Evolutionary conservation across 1,139 yeast genomes (phyloP), one percentile per base, ranked within the genome.

Genomic region (Taphrina sp.): DNA sequence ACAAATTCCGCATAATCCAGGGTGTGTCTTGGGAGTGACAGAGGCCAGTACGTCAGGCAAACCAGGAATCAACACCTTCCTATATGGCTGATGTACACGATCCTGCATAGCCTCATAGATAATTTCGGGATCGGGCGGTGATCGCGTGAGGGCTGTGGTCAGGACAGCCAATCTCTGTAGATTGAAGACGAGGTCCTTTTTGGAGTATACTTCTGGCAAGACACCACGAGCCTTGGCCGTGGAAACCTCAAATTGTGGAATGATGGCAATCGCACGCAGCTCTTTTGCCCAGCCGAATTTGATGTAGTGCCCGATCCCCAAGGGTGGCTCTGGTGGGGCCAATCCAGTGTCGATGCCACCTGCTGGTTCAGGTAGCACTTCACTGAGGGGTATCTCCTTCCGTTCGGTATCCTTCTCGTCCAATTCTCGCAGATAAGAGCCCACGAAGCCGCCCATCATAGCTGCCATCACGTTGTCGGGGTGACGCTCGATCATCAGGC

Each of bases 401-500:
- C 85, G 78, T 57, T 76, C 82, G 60, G 79, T 76, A 61, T 90
- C 96, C 45, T 79, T 77, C 3, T 82, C 81, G 31, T 81, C 74
- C 61, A 92, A 74, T 62, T 87, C 95, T 65, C 95, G 80, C 67
- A 92, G 77, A 70, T 86, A 92, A 1, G 96, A 87, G 34, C 98
- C 98, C 36, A 90, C 95, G 70, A 92, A 92, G 3, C 98, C 97
- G 58, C 98, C 98, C 81, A 90, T 83, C 96, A 92, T 88, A 43
- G 98, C 96, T 33, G 98, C 98, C 20, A 96, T 90, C 66, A 92
- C 90, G 70, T 92, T 92, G 71, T 92, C 98, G 31, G 98, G 98
- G 66, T 92, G 98, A 68, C 97, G 82, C 73, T 92, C 98, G 64
- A 92, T 90, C 90, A 92, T 86, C 64, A 92, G 77, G 69, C 96